phyloP scores from a whole-genome alignment of 2,329 filamentous ascomycete genomes.

The Claviceps africana region DNA sequence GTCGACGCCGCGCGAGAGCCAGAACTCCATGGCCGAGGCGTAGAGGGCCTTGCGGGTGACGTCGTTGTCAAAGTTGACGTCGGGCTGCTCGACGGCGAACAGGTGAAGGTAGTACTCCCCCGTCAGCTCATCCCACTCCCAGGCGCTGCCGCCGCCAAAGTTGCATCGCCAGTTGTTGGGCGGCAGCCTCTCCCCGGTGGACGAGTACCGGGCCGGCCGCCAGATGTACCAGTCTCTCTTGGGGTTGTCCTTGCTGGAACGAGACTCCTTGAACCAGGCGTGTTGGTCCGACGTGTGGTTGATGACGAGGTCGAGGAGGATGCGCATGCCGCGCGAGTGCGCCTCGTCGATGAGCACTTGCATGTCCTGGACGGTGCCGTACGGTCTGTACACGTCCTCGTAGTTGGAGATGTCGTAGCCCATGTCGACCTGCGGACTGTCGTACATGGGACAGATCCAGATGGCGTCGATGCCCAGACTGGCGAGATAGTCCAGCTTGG shows the following conservation, averaged over 20 bases:
- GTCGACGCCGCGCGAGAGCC: slow-evolving; percentile 59
- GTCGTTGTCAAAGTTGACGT: slow-evolving; percentile 72
- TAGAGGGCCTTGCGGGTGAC: slow-evolving; percentile 57
- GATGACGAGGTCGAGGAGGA: slow-evolving; percentile 63
- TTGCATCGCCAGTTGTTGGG: slow-evolving; percentile 63
- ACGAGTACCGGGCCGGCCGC: slow-evolving; percentile 36
- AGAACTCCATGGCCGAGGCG: slow-evolving; percentile 59
- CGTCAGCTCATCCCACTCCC: slow-evolving; percentile 60
- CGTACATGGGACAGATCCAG: slow-evolving; percentile 54
- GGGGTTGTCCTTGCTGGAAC: slow-evolving; percentile 43
- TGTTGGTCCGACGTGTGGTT: slow-evolving; percentile 66
- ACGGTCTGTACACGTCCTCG: slow-evolving; percentile 47
- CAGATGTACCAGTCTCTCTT: slow-evolving; percentile 59
- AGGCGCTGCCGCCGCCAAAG: slow-evolving; percentile 46
- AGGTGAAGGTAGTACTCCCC: slow-evolving; percentile 65
- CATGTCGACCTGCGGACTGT: slow-evolving; percentile 53
- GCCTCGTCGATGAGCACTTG: slow-evolving; percentile 45
- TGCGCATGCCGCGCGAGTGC: slow-evolving; percentile 49
- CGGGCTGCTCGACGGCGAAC: slow-evolving; percentile 63
- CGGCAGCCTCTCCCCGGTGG: slow-evolving; percentile 47
- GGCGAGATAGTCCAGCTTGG: slow-evolving; percentile 47
- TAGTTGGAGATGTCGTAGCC: slow-evolving; percentile 60
- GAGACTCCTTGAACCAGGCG: slow-evolving; percentile 55
- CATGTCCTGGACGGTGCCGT: slow-evolving; percentile 53
- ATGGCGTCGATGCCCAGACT: slow-evolving; percentile 48